A percentile compares a stretch with the other conserved stretches of the same genome.
These are phyloP conservation scores for Przewalskia tangutica DNA, from an alignment of 257 asterid species.

Conservation along the genomic window DNA sequence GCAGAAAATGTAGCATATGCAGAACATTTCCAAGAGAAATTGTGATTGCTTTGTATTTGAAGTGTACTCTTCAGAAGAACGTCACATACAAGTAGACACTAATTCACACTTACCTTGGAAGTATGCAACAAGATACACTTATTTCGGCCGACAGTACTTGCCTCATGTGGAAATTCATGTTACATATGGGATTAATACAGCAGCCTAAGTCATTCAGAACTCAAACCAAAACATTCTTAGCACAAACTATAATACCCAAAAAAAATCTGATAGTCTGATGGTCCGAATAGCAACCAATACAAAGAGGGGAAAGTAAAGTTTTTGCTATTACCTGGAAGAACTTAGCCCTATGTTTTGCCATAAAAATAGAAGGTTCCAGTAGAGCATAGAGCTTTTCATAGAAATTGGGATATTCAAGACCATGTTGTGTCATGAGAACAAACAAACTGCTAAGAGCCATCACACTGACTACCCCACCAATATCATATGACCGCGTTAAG, in stretches of 20 bases:
- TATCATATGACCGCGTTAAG: conserved; percentile 84
- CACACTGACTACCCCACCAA: conserved; percentile 94
- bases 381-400: conserved; percentile 80
- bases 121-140: neutral
- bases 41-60: neutral
- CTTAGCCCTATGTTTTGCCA: conserved; percentile 83
- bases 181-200: neutral
- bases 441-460: conserved; percentile 91
- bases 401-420: conserved; percentile 92
- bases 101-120: neutral
- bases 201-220: neutral
- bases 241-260: neutral
- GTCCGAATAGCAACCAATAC: neutral
- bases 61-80: neutral
- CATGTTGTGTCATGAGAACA: conserved; percentile 87
- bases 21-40: neutral
- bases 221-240: neutral
- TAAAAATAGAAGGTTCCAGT: conserved; percentile 73
- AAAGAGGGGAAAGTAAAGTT: neutral
- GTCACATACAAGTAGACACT: neutral
- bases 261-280: neutral
- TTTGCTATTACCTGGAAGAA: conserved; percentile 55
- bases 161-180: neutral
- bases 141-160: neutral
- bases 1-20: neutral